These are phyloP conservation scores for Colletotrichum higginsianum DNA, from an alignment of 2,329 filamentous ascomycete species.

Conservation along the genomic window DNA sequence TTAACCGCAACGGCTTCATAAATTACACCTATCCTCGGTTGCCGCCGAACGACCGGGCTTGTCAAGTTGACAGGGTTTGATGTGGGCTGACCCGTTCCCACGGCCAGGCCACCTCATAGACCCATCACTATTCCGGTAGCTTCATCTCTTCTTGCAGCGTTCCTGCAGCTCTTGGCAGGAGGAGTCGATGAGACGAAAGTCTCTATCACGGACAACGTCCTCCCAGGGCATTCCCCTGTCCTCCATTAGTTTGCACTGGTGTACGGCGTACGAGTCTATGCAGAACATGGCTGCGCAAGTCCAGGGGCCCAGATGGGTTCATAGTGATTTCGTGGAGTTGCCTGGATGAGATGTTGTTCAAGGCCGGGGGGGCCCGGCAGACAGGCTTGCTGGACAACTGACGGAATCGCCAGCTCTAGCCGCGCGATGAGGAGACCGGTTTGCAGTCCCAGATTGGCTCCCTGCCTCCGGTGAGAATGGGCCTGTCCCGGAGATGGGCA, in stretches of 20 bases:
- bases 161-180: constrained; percentile 39
- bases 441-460: constrained; percentile 33
- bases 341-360: background rate
- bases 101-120: background rate
- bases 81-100: background rate
- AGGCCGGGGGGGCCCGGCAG: background rate
- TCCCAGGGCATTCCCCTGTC: constrained; percentile 15
- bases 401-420: constrained; percentile 42
- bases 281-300: constrained; percentile 11
- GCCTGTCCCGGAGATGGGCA: constrained; percentile 36
- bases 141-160: constrained; percentile 36
- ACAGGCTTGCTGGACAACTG: constrained; percentile 12
- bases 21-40: constrained; percentile 36
- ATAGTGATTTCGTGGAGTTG: background rate
- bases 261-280: background rate
- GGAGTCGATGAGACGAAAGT: constrained; percentile 34
- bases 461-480: constrained; percentile 32
- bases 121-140: constrained; percentile 18
- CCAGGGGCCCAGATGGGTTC: background rate
- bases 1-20: constrained; percentile 41
- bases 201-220: constrained; percentile 18
- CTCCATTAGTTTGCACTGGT: constrained; percentile 17
- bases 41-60: constrained; percentile 35
- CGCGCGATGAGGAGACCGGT: constrained; percentile 30
- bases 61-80: constrained; percentile 17